phyloP scores from a whole-genome alignment of 2,329 filamentous ascomycete species.

The Exophiala lecanii-corni region DNA sequence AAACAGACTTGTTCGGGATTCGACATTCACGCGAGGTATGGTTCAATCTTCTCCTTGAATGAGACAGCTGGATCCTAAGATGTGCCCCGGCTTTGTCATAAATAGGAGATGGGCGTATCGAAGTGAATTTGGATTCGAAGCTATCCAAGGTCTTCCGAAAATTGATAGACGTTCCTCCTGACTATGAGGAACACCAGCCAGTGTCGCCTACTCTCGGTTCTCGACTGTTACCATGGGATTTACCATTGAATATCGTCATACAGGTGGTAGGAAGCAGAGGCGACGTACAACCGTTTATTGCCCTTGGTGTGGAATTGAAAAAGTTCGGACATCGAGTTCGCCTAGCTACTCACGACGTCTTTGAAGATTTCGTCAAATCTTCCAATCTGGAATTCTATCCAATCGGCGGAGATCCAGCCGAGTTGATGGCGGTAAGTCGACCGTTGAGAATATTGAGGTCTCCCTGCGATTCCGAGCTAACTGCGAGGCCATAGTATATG shows the following conservation, averaged over 20 bases:
- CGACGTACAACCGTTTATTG: conserved; percentile 57
- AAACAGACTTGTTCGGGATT: no score
- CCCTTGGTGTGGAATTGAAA: conserved; percentile 50
- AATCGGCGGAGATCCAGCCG: conserved; percentile 53
- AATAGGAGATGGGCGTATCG: conserved; percentile 26
- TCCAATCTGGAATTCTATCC: conserved; percentile 53
- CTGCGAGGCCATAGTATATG: no score
- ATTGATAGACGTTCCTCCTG: conserved; percentile 21
- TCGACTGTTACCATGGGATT: conserved; percentile 3
- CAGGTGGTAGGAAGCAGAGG: conserved; percentile 52
- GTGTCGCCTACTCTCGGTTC: no score
- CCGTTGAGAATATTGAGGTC: not conserved
- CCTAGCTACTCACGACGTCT: conserved; percentile 53
- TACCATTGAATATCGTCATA: conserved; percentile 50
- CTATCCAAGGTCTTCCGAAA: conserved; percentile 15
- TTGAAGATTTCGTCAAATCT: conserved; percentile 50
- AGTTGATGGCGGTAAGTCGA: conserved; percentile 41
- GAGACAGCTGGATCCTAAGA: no score
- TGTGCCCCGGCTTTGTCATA: no score
- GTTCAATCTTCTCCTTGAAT: no score
- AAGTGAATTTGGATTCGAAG: conserved; percentile 24
- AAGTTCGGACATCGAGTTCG: conserved; percentile 52
- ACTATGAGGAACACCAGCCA: conserved; percentile 13
- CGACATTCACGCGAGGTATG: no score
- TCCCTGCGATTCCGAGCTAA: conserved; percentile 20